Evolutionary conservation across 2,329 filamentous ascomycete species (phyloP).

Genomic region (Chaetothyriales sp.): DNA sequence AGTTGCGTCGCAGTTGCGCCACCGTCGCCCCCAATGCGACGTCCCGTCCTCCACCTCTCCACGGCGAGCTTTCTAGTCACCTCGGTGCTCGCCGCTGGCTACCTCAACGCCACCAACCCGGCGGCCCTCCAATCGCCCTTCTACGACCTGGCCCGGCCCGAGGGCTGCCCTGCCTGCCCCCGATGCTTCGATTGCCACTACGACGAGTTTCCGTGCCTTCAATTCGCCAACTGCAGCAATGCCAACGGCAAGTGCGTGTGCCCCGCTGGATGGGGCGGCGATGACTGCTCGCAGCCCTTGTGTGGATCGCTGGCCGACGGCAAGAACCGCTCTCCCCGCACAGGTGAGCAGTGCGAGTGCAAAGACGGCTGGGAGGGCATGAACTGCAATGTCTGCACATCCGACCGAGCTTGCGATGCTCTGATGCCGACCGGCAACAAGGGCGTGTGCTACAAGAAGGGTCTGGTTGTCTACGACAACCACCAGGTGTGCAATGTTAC

Average conservation of each 20-base stretch:
- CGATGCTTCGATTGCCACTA: conserved; percentile 93
- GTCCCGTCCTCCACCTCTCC: conserved; percentile 11
- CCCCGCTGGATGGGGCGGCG: conserved; percentile 81
- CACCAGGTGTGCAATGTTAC: conserved; percentile 97
- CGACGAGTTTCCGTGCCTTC: conserved; percentile 77
- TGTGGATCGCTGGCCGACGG: conserved; percentile 81
- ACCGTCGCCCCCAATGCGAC: conserved; percentile 1
- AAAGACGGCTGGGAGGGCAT: conserved; percentile 91
- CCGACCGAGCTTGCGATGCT: conserved; percentile 69
- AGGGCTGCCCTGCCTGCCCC: conserved; percentile 37
- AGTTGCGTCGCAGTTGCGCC: conserved; percentile 4
- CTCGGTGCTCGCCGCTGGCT: conserved; percentile 15
- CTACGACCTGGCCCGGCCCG: conserved; percentile 58
- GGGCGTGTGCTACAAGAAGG: conserved; percentile 83
- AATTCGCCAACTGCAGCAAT: conserved; percentile 78
- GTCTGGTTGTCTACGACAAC: conserved; percentile 83
- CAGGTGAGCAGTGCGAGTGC: conserved; percentile 57
- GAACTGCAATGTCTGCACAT: conserved; percentile 93
- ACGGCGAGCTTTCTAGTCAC: conserved; percentile 1
- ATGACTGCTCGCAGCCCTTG: conserved; percentile 83
- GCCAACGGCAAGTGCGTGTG: conserved; percentile 88
- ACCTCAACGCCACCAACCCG: conserved; percentile 44
- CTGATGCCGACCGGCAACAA: conserved; percentile 72
- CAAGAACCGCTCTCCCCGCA: conserved; percentile 60
- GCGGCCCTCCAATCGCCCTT: conserved; percentile 48